Evolutionary conservation across 805 yeast genomes (phyloP).

Genomic region (Pichia exigua): DNA sequence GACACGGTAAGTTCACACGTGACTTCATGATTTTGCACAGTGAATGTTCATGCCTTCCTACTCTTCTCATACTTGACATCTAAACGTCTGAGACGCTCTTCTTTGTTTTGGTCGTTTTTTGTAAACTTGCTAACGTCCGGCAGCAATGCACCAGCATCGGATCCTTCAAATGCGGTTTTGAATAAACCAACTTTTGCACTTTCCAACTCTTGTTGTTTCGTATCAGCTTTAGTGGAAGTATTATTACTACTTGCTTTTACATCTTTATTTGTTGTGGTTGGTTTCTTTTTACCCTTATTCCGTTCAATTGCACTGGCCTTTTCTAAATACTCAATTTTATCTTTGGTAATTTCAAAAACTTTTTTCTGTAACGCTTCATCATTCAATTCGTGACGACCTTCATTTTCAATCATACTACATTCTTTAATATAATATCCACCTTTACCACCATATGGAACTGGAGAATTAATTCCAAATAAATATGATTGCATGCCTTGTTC

Average conservation of each 20-base stretch:
- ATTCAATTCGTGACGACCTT: conserved; percentile 51
- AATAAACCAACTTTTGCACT: conserved; percentile 17
- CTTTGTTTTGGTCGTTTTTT: conserved; percentile 12
- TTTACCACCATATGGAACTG: conserved; percentile 51
- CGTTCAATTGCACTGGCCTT: conserved; percentile 63
- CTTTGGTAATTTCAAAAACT: conserved; percentile 55
- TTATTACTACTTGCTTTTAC: not conserved
- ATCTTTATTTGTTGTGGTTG: not conserved
- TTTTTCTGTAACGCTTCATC: conserved; percentile 54
- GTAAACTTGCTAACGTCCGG: conserved; percentile 7
- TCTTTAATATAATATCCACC: conserved; percentile 73
- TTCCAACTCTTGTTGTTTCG: not conserved
- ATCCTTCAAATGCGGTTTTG: conserved; percentile 18
- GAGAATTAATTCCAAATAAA: conserved; percentile 61
- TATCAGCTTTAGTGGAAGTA: not conserved
- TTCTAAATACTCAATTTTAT: conserved; percentile 53
- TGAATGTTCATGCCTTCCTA: not conserved
- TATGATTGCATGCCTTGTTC: conserved; percentile 74
- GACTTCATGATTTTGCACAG: not conserved
- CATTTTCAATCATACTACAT: conserved; percentile 46
- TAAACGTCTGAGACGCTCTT: conserved; percentile 15
- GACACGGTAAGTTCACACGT: not conserved
- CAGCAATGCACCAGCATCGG: conserved; percentile 4
- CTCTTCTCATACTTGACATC: conserved; percentile 18
- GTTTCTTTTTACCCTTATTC: conserved; percentile 27